These are phyloP conservation scores for Saccharomycopsis synnaedendra DNA, from an alignment of 805 yeast species.

Conservation along the genomic window DNA sequence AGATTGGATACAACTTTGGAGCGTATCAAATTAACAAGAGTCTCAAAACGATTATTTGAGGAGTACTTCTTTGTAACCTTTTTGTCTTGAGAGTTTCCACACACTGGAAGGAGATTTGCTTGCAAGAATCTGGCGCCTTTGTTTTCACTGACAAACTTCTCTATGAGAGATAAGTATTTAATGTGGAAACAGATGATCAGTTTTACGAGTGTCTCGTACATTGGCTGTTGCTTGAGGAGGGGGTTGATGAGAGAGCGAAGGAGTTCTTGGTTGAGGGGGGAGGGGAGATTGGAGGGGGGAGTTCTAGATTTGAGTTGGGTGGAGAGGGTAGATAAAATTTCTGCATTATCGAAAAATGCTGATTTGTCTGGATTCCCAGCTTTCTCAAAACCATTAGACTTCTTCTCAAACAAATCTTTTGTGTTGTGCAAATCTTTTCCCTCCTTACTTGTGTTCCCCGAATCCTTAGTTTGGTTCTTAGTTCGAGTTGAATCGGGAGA, in stretches of 20 bases:
- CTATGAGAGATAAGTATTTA: constrained; percentile 9
- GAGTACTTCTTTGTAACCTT: not conserved
- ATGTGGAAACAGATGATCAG: constrained; percentile 12
- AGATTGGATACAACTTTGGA: constrained; percentile 12
- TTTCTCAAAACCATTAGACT: not conserved
- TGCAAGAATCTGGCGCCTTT: constrained; percentile 9
- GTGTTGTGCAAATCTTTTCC: no score
- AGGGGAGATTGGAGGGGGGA: no score
- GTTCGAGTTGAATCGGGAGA: not conserved
- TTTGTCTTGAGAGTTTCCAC: not conserved
- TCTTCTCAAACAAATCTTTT: constrained; percentile 1
- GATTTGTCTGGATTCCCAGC: not conserved
- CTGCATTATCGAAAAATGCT: not conserved
- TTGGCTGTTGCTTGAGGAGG: constrained; percentile 10
- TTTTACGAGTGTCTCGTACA: constrained; percentile 3
- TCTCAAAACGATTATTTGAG: constrained; percentile 10
- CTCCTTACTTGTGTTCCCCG: no score
- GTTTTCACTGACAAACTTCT: constrained; percentile 12
- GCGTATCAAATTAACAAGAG: constrained; percentile 7
- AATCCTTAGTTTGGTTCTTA: no score
- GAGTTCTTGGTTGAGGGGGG: not conserved
- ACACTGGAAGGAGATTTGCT: constrained; percentile 9
- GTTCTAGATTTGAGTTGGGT: no score
- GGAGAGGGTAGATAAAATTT: not conserved
- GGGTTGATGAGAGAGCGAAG: constrained; percentile 1